These are phyloP conservation scores for Ailanthus altissimus DNA, from an alignment of 345 rosid genomes.

Conservation along the genomic window DNA sequence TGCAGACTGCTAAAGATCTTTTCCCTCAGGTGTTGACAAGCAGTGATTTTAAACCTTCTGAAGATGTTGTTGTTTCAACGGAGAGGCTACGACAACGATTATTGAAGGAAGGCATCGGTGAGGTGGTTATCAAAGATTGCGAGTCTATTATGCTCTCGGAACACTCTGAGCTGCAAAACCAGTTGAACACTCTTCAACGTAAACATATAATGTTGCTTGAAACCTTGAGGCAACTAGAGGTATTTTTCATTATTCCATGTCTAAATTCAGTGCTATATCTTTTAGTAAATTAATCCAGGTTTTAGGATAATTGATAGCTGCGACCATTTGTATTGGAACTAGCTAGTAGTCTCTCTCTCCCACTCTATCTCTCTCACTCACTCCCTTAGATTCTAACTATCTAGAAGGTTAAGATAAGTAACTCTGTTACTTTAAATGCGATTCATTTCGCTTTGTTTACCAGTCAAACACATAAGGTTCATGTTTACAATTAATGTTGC, in stretches of 20 bases:
- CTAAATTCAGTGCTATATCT: not conserved
- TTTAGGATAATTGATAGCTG: conserved; percentile 13
- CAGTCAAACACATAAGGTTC: not conserved
- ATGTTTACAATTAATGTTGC: no score
- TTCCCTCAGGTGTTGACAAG: conserved; percentile 71
- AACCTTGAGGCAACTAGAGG: conserved; percentile 90
- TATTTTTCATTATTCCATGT: conserved; percentile 31
- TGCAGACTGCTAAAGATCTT: conserved; percentile 79
- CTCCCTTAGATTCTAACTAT: not conserved
- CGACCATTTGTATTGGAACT: not conserved
- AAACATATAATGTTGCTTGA: conserved; percentile 75
- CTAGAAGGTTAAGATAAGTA: not conserved
- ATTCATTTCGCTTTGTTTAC: not conserved
- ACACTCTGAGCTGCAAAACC: conserved; percentile 71
- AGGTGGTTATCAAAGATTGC: conserved; percentile 68
- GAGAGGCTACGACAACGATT: conserved; percentile 78
- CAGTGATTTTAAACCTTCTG: conserved; percentile 61
- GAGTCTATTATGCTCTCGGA: conserved; percentile 87
- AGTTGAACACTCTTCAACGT: conserved; percentile 57
- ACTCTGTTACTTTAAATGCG: not conserved
- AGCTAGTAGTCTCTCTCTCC: not conserved
- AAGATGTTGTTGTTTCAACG: conserved; percentile 77
- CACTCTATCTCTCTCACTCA: not conserved
- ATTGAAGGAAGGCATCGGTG: conserved; percentile 76
- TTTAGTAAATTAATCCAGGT: conserved; percentile 4